Conservation (phyloP, 352 stramenopile species). For the Globisporangium ultimum region DNA sequence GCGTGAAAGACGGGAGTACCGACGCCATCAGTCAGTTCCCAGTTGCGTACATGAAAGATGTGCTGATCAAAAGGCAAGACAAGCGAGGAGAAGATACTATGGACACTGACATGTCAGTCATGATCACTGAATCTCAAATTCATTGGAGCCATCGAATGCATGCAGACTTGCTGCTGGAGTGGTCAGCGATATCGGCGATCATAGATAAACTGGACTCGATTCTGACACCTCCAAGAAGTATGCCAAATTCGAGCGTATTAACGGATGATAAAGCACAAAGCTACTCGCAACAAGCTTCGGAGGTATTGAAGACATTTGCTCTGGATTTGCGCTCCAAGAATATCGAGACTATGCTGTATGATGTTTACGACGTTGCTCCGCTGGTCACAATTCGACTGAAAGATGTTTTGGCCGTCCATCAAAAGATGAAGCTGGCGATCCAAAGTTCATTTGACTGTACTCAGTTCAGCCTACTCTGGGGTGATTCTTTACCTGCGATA, state of each 20-base stretch:
- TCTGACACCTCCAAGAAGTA: conserved; percentile 20
- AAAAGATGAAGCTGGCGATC: conserved; percentile 23
- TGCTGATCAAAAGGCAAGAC: conserved; percentile 25
- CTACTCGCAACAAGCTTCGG: background rate
- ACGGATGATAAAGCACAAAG: background rate
- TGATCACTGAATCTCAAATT: conserved; percentile 21
- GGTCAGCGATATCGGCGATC: conserved; percentile 19
- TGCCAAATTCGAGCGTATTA: no score
- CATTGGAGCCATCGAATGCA: conserved; percentile 35
- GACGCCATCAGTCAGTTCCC: conserved; percentile 2
- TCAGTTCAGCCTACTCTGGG: conserved; percentile 21
- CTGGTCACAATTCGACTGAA: conserved; percentile 17
- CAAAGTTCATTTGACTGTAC: conserved; percentile 28
- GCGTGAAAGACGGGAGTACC: background rate
- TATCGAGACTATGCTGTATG: conserved; percentile 18
- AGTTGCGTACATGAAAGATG: conserved; percentile 10
- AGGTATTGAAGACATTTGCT: conserved; percentile 17
- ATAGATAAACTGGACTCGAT: conserved; percentile 36
- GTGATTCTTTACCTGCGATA: conserved; percentile 12
- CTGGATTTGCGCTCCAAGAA: conserved; percentile 25
- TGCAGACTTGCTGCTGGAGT: conserved; percentile 28
- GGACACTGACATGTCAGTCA: conserved; percentile 28
- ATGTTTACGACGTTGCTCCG: conserved; percentile 24
- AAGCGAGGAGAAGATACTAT: conserved; percentile 17
- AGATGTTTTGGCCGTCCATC: conserved; percentile 22